These are phyloP conservation scores for Oenanthe javanica DNA, from an alignment of 140 eudicot genomes.

Conservation along the genomic window DNA sequence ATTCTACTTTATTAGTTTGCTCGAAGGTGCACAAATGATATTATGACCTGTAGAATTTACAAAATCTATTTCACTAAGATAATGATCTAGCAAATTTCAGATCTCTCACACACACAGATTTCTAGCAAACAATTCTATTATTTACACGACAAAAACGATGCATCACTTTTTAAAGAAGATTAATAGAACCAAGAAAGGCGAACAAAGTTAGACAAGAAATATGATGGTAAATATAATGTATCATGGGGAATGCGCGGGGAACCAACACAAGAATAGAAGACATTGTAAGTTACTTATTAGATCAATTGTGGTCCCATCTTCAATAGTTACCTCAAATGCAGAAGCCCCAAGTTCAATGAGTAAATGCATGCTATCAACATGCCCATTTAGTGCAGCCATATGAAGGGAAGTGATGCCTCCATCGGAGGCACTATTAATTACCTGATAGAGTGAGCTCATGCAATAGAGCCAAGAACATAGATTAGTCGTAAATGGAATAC, in stretches of 20 bases:
- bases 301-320: too few species aligned
- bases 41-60: not conserved
- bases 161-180: not conserved
- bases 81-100: not conserved
- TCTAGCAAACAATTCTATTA: not conserved
- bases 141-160: not conserved
- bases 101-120: not conserved
- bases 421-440: too few species aligned
- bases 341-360: too few species aligned
- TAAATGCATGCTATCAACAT: too few species aligned
- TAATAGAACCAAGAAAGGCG: not conserved
- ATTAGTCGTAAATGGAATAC: too few species aligned
- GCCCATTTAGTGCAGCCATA: too few species aligned
- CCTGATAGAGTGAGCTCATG: too few species aligned
- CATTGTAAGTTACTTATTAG: too few species aligned
- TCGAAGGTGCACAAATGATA: not conserved
- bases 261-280: not conserved
- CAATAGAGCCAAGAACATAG: too few species aligned
- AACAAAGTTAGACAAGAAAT: not conserved
- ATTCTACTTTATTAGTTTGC: not conserved
- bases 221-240: not conserved
- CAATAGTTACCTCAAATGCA: too few species aligned
- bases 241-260: not conserved
- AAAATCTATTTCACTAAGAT: not conserved
- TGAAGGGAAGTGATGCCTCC: too few species aligned